Evolutionary conservation across 164 flowering plant species (phyloP), one percentile per base, ranked within the genome.

Genomic region (Akebia trifoliata): DNA sequence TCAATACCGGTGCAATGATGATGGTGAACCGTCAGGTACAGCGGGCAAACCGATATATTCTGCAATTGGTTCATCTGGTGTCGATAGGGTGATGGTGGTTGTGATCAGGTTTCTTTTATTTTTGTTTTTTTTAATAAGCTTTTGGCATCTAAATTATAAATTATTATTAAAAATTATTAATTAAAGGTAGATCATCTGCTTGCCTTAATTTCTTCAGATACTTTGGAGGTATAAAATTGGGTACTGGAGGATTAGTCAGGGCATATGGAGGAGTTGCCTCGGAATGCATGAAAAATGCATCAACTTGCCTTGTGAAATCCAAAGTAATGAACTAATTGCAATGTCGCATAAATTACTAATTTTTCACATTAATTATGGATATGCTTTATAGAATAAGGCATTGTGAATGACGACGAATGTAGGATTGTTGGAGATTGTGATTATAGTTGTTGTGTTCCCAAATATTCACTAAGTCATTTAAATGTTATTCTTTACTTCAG

Each of bases 1-100:
- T 66, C 86, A 82, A 30, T 87, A 57, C 62, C 77, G 97, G 52
- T 72, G 80, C 31, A 87, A 74, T 61, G 99, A 90, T 72, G 99
- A 94, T 52, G 97, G 99, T 18, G 99, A 94, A 70, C 97, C 95
- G 20, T 83, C 96, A 4, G 89, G 99, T 26, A 94, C 99, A 2
- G 97, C 99, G 40, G 99, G 99, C 2, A 94, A 83, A 62, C 99
- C 99, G 4, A 94, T 94, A 49, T 79, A 70, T 64, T 78, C 97
- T 54, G 93, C 99, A 10, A 90, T 94, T 62, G 81, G 4, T 46
- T 78, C 90, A 12, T 94, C 97, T 0, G 96, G 97, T 39, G 58
- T 94, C 22, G 99, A 94, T 60, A 80, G 95, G 68, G 85, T 94
- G 21, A 88, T 94, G 96, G 90, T 94, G 18, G 95, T 90, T 28